A percentile compares a stretch with the other conserved stretches of the same genome.
Conservation (phyloP, 805 yeast species). For the Ogataea parapolymorpha region DNA sequence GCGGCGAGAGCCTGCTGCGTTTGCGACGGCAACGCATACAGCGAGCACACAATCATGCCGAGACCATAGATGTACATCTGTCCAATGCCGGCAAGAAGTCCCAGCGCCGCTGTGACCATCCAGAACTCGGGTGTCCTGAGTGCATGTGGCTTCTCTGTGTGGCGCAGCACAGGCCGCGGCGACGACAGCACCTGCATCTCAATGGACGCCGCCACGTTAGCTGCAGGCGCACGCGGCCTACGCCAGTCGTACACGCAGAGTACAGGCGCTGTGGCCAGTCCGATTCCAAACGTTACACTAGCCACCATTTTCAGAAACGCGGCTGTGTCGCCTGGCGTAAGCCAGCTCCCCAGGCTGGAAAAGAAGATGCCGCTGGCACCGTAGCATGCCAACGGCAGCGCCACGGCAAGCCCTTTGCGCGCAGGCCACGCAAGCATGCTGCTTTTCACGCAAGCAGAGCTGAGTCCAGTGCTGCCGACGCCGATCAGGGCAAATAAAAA, state of each 20-base stretch:
- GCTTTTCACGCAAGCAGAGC: conserved; percentile 65
- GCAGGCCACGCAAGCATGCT: conserved; percentile 69
- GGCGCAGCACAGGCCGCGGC: conserved; percentile 7
- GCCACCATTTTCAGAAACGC: conserved; percentile 48
- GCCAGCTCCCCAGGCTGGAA: conserved; percentile 50
- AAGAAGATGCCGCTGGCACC: conserved; percentile 72
- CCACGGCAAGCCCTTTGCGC: conserved; percentile 69
- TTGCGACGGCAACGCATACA: conserved; percentile 29
- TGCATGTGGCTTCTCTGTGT: conserved; percentile 2
- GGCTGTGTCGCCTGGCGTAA: conserved; percentile 57
- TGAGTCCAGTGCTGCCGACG: conserved; percentile 63
- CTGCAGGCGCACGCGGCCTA: conserved; percentile 20
- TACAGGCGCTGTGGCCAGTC: conserved; percentile 45
- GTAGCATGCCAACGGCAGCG: conserved; percentile 69
- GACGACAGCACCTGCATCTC: conserved; percentile 6
- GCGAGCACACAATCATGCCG: conserved; percentile 63
- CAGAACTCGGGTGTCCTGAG: conserved; percentile 38
- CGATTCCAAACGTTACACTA: conserved; percentile 39
- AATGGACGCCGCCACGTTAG: conserved; percentile 5
- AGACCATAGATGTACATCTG: conserved; percentile 74
- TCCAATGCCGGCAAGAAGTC: conserved; percentile 61
- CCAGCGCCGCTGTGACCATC: conserved; percentile 46
- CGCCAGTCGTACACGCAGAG: conserved; percentile 40
- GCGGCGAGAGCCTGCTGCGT: conserved; percentile 10
- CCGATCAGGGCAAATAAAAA: conserved; percentile 56